Conservation (phyloP, 1,284 basidiomycete species). For the Ustilago tritici region DNA sequence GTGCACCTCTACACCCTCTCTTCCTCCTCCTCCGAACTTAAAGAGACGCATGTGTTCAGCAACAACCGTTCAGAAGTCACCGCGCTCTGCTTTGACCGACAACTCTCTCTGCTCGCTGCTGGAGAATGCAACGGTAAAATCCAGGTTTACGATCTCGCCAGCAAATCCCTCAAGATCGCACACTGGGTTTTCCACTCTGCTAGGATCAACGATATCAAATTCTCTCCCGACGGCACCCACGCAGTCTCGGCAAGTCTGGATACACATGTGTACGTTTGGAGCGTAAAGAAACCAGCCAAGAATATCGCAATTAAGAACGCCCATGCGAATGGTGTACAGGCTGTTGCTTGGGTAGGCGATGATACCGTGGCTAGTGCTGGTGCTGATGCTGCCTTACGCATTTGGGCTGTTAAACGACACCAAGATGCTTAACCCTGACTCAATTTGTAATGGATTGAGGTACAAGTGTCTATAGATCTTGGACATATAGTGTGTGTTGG, state of each 20-base stretch:
- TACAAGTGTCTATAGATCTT: not conserved
- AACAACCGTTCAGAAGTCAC: constrained; percentile 74
- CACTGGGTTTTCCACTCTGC: constrained; percentile 89
- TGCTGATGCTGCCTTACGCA: constrained; percentile 76
- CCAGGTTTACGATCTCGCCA: constrained; percentile 78
- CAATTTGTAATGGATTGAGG: not conserved
- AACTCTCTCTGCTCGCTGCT: constrained; percentile 79
- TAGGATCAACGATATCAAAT: constrained; percentile 82
- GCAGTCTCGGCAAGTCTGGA: constrained; percentile 76
- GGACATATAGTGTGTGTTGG: not conserved
- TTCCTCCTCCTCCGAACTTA: constrained; percentile 13
- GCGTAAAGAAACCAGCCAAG: constrained; percentile 80
- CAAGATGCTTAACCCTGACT: constrained; percentile 20
- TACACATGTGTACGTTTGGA: constrained; percentile 91
- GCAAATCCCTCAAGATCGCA: constrained; percentile 48
- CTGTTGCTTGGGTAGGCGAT: constrained; percentile 81
- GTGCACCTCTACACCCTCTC: constrained; percentile 56
- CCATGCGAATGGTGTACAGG: constrained; percentile 72
- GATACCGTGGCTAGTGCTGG: constrained; percentile 79
- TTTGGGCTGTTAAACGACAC: constrained; percentile 32
- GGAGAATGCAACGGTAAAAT: constrained; percentile 82
- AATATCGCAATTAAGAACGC: constrained; percentile 80
- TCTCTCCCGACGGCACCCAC: constrained; percentile 80
- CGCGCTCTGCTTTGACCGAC: constrained; percentile 82
- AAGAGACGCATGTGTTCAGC: constrained; percentile 73